Percentiles rank a stretch among this genome's conserved stretches.
phyloP scores from a whole-genome alignment of 2,329 filamentous ascomycete genomes.

The Microdochium nivale region DNA sequence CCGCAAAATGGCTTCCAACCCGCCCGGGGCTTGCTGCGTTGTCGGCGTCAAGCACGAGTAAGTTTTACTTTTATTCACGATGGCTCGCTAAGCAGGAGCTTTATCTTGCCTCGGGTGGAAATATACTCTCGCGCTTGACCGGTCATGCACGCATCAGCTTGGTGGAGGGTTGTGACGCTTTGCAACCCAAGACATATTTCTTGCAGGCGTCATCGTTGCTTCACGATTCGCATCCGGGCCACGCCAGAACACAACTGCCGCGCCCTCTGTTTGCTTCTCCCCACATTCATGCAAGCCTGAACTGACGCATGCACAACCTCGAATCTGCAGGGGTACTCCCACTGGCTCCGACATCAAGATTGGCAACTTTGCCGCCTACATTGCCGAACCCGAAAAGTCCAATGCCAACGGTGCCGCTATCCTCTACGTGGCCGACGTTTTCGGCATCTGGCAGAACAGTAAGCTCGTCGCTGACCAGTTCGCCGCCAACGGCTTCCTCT shows the following conservation, averaged over 20 bases:
- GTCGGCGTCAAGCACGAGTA: conserved; percentile 45
- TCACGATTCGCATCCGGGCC: too few species aligned
- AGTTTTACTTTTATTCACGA: conserved; percentile 16
- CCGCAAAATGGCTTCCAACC: conserved; percentile 41
- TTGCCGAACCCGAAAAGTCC: conserved; percentile 30
- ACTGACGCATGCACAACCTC: background rate
- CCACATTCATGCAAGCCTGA: conserved; percentile 1
- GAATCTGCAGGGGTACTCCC: conserved; percentile 36
- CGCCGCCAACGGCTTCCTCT: conserved; percentile 64
- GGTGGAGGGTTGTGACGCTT: too few species aligned
- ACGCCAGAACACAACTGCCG: too few species aligned
- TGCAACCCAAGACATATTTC: too few species aligned
- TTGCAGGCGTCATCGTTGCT: too few species aligned
- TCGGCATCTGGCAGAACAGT: conserved; percentile 48
- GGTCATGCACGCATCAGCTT: too few species aligned
- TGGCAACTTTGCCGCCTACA: conserved; percentile 38
- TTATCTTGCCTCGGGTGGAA: background rate
- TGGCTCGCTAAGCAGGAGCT: background rate
- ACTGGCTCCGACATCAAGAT: conserved; percentile 37
- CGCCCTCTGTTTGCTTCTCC: background rate
- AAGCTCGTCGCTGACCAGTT: conserved; percentile 66
- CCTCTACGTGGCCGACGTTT: conserved; percentile 38
- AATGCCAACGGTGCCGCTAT: conserved; percentile 32
- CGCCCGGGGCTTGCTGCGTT: conserved; percentile 42
- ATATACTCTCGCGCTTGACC: too few species aligned